Conservation (phyloP, 768 basidiomycete genomes). For the Clavulina sp. region DNA sequence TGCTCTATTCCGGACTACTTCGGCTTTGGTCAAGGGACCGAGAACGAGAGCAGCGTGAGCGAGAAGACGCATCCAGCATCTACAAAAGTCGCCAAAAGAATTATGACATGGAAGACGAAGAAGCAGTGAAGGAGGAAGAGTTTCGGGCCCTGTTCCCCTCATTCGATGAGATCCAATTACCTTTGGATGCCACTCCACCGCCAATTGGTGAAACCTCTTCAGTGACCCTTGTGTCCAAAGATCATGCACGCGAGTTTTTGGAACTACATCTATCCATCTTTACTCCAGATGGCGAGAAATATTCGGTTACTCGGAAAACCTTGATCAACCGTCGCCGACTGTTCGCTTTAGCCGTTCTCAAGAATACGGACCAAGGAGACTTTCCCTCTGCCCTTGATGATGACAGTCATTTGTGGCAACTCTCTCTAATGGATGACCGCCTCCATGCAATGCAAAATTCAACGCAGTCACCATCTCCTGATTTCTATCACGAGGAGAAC, state of each 20-base stretch:
- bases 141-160: conserved; percentile 74
- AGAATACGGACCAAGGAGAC: too few relatives aligned
- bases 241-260: too few relatives aligned
- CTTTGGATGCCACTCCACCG: neutral
- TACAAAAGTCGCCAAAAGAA: conserved; percentile 49
- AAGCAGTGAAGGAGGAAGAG: conserved; percentile 66
- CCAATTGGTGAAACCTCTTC: neutral
- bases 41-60: conserved; percentile 45
- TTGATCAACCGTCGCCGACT: too few relatives aligned
- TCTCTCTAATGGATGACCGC: conserved; percentile 2
- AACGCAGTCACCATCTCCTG: conserved; percentile 19
- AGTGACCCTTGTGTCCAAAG: neutral
- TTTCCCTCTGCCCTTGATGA: conserved; percentile 1
- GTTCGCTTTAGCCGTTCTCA: too few relatives aligned
- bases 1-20: conserved; percentile 42
- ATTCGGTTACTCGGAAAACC: too few relatives aligned
- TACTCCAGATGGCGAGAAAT: too few relatives aligned
- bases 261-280: too few relatives aligned
- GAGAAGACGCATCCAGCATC: conserved; percentile 47
- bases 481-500: conserved; percentile 76
- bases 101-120: conserved; percentile 41
- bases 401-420: conserved; percentile 4
- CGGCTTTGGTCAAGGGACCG: conserved; percentile 76
- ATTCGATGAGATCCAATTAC: conserved; percentile 30
- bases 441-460: conserved; percentile 1